Percentiles rank a stretch among this genome's conserved stretches.
phyloP scores from a whole-genome alignment of 140 eudicot genomes.

The Senecio squalidus region DNA sequence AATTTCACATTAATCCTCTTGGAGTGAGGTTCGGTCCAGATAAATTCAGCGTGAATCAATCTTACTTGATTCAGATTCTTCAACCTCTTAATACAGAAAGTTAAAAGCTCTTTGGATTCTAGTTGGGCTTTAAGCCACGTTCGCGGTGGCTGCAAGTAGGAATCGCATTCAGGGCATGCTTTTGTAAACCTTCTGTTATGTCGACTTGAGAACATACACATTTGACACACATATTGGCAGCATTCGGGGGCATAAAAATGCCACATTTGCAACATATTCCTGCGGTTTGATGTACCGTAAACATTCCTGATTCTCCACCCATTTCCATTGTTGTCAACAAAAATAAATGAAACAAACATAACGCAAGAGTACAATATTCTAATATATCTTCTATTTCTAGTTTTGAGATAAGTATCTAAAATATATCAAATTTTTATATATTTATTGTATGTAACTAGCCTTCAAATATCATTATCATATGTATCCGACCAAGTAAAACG shows the following conservation, averaged over 20 bases:
- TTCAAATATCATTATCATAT: too few species aligned
- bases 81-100: constrained; percentile 8
- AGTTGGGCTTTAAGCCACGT: constrained; percentile 13
- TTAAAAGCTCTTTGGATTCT: constrained; percentile 18
- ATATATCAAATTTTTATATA: too few species aligned
- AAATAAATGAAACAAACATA: not conserved
- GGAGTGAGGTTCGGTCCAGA: constrained; percentile 16
- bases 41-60: constrained; percentile 6
- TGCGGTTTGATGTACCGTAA: constrained; percentile 8
- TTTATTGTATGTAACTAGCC: too few species aligned
- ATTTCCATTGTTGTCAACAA: constrained; percentile 3
- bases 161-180: constrained; percentile 19
- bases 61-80: constrained; percentile 4
- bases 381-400: too few species aligned
- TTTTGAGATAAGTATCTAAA: too few species aligned
- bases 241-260: constrained; percentile 14
- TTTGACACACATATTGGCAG: constrained; percentile 19
- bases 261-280: constrained; percentile 17
- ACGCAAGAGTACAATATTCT: not conserved
- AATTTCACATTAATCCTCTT: constrained; percentile 9
- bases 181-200: constrained; percentile 12
- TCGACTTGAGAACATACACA: constrained; percentile 16
- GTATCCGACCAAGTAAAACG: too few species aligned
- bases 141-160: constrained; percentile 21
- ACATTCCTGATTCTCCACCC: constrained; percentile 9